Percentiles rank a stretch among this genome's conserved stretches.
These are phyloP conservation scores for Pythium sp. DNA, from an alignment of 352 stramenopile genomes.

Conservation along the genomic window DNA sequence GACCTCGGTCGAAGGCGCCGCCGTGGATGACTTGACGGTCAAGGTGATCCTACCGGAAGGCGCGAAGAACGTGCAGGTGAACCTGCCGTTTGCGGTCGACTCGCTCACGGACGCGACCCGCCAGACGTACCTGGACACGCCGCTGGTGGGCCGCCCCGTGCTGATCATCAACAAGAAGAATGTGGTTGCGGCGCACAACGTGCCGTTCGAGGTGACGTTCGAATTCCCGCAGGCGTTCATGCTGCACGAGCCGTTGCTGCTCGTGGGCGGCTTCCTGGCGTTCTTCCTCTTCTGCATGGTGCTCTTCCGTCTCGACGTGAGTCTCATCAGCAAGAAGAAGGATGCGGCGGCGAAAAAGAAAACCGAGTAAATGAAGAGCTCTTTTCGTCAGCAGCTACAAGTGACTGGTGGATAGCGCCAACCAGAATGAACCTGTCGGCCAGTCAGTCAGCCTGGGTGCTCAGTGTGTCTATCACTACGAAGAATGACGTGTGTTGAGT, in stretches of 20 bases:
- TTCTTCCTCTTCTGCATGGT: conserved; percentile 87
- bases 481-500: neutral
- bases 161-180: conserved; percentile 84
- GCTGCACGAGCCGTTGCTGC: conserved; percentile 82
- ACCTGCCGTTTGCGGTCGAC: conserved; percentile 73
- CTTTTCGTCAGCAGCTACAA: neutral
- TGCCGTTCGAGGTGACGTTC: conserved; percentile 85
- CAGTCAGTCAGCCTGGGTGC: neutral
- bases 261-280: conserved; percentile 79
- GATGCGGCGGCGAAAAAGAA: conserved; percentile 44
- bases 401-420: neutral
- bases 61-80: conserved; percentile 72
- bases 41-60: conserved; percentile 89
- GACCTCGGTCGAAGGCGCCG: conserved; percentile 72
- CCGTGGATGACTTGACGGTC: conserved; percentile 82
- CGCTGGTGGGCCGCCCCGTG: conserved; percentile 73
- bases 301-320: conserved; percentile 83
- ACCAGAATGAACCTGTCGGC: neutral
- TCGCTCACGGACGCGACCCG: conserved; percentile 51
- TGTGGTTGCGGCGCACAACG: conserved; percentile 79
- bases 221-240: conserved; percentile 80
- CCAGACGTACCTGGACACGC: conserved; percentile 86
- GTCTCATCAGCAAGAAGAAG: conserved; percentile 39
- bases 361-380: conserved; percentile 44
- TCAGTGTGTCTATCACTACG: neutral